Evolutionary conservation across 768 basidiomycete genomes (phyloP), one percentile per base, ranked within the genome.

Genomic region (Agaricus subrufescens): DNA sequence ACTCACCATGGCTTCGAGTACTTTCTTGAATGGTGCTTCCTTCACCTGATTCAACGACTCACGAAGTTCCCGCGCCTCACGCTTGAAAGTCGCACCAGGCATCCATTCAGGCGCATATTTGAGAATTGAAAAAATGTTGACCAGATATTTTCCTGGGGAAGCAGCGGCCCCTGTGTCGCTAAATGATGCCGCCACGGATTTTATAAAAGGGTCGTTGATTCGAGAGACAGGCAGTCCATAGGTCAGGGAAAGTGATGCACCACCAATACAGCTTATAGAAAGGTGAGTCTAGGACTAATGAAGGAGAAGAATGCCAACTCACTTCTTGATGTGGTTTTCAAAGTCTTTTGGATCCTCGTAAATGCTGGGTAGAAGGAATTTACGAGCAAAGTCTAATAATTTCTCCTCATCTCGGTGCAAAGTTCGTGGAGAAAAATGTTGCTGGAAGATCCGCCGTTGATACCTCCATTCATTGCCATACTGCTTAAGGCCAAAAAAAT

Each of bases 391-490:
- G 12, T 60, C 49, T n/a, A 42, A 12, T 2, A 52, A 27, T 31
- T 56, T 47, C 4, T 57, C 40, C 25, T 56, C 34, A 9, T 53
- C 56, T 8, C 50, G 38, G 3, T 15, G 25, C 30, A 45, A 4
- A 26, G 43, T 57, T 40, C 30, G 57, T 2, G 25, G 15, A 25
- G 55, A 57, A 14, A 71, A 59, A 50, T 65, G 56, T 19, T 69
- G 54, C 14, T 69, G 66, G 23, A 69, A 61, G 49, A 65, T 56
- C 19, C 61, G 60, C 2, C 71, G 64, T 30, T 69, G 63, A 30
- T 54, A 56, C 12, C 58, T 57, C 50, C 66, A 70, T n/a, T 50
- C n/a, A 19, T 63, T 50, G 0, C 70, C 68, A 27, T 71, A 72
- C 2, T 44, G 53, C 23, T 65, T 57, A 30, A 65, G 29, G 0